These are phyloP conservation scores for Neurospora discreta DNA, from an alignment of 495 filamentous ascomycete genomes.

Conservation along the genomic window DNA sequence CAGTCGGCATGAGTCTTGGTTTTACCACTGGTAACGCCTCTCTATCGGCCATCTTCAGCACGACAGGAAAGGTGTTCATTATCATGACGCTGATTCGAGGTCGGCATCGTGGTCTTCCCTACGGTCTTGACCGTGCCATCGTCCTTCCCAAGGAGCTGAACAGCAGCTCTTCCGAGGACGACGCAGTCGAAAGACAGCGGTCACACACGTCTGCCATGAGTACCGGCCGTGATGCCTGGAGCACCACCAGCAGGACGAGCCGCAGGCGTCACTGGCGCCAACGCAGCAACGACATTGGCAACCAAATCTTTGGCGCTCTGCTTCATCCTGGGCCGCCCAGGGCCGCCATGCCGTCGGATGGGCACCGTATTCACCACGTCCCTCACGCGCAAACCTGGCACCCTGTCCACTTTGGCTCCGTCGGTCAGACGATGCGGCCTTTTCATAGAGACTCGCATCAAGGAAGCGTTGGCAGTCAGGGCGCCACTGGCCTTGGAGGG, in stretches of 20 bases:
- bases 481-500: neutral
- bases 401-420: neutral
- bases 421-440: neutral
- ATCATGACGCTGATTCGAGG: constrained; percentile 91
- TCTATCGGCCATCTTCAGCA: constrained; percentile 67
- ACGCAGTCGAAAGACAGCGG: constrained; percentile 42
- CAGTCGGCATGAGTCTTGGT: constrained; percentile 81
- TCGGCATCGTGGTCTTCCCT: constrained; percentile 82
- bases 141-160: constrained; percentile 74
- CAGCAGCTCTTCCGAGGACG: constrained; percentile 49
- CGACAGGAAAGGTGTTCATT: constrained; percentile 81
- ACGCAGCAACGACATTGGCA: constrained; percentile 16
- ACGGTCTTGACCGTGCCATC: constrained; percentile 84
- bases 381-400: neutral
- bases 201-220: constrained; percentile 40
- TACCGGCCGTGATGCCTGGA: constrained; percentile 4
- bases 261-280: constrained; percentile 13
- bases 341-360: neutral
- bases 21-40: constrained; percentile 64
- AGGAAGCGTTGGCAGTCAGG: neutral
- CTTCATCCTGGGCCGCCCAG: constrained; percentile 28
- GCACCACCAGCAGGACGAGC: constrained; percentile 7
- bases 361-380: constrained; percentile 2
- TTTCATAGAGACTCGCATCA: neutral
- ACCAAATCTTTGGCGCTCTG: constrained; percentile 22